Percentiles rank a stretch among this genome's conserved stretches.
phyloP scores from a whole-genome alignment of 192 early-diverging fungal genomes.

The Umbelopsis sp. region DNA sequence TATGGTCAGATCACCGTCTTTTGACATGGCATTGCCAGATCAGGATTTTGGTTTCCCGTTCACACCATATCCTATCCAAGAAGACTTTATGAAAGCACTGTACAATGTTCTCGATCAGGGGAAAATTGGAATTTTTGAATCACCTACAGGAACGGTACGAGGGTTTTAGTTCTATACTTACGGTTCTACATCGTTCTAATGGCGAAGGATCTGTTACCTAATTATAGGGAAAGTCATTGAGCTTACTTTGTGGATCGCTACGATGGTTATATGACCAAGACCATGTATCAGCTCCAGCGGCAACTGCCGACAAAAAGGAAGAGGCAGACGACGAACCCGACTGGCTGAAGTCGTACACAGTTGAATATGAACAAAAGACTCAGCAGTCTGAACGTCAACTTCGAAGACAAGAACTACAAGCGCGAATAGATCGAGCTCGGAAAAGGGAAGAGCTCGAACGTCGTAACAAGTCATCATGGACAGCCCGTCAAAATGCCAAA shows the following conservation, averaged over 20 bases:
- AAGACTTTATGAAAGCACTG: constrained; percentile 74
- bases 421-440: constrained; percentile 33
- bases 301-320: not conserved
- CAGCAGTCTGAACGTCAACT: constrained; percentile 4
- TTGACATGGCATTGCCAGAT: not conserved
- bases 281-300: not conserved
- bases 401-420: constrained; percentile 24
- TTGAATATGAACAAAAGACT: constrained; percentile 9
- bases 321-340: constrained; percentile 38
- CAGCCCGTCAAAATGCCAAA: constrained; percentile 26
- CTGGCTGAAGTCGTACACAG: constrained; percentile 45
- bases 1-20: not conserved
- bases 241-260: constrained; percentile 82
- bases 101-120: constrained; percentile 68
- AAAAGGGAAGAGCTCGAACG: constrained; percentile 29
- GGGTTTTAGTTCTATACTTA: not conserved
- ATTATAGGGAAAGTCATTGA: constrained; percentile 82
- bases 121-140: constrained; percentile 85
- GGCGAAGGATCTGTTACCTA: not conserved
- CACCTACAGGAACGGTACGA: constrained; percentile 86
- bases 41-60: constrained; percentile 60
- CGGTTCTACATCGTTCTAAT: not conserved
- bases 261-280: constrained; percentile 75
- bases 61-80: constrained; percentile 74
- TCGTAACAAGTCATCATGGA: not conserved